These are phyloP conservation scores for Aquilaria agallochum DNA, from an alignment of 441 rosid genomes.

Conservation along the genomic window DNA sequence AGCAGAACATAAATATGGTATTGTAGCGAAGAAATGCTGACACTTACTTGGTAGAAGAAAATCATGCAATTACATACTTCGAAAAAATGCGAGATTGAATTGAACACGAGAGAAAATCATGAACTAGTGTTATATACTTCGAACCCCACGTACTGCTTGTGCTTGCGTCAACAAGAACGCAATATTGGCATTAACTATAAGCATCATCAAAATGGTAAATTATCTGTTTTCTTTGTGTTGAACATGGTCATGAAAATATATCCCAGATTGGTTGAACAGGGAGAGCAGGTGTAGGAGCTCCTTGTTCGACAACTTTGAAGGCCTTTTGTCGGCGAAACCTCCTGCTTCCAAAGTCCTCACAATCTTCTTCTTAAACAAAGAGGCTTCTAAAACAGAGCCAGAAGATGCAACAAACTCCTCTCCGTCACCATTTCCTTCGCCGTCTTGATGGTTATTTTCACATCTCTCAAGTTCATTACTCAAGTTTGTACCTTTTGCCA, in stretches of 20 bases:
- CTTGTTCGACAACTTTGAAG: conserved; percentile 61
- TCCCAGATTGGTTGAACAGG: conserved; percentile 58
- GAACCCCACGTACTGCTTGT: too few relatives aligned
- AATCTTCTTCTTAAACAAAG: conserved; percentile 52
- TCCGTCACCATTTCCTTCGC: conserved; percentile 17
- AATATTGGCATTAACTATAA: conserved; percentile 9
- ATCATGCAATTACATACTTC: too few relatives aligned
- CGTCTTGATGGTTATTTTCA: conserved; percentile 4
- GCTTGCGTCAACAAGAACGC: too few relatives aligned
- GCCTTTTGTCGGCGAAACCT: conserved; percentile 71
- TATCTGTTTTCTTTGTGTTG: conserved; percentile 13
- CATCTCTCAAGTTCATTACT: not conserved
- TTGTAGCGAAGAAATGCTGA: too few relatives aligned
- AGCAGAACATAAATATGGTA: too few relatives aligned
- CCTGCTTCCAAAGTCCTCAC: conserved; percentile 35
- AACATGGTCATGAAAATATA: conserved; percentile 44
- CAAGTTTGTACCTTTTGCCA: conserved; percentile 23
- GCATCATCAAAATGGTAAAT: conserved; percentile 17
- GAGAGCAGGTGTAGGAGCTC: conserved; percentile 54
- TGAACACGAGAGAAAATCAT: too few relatives aligned
- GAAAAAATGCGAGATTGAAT: too few relatives aligned
- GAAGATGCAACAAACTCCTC: conserved; percentile 15
- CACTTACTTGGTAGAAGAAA: too few relatives aligned
- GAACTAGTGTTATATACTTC: too few relatives aligned
- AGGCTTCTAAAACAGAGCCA: conserved; percentile 34